These are phyloP conservation scores for Salix caprea DNA, from an alignment of 345 rosid species.

Conservation along the genomic window DNA sequence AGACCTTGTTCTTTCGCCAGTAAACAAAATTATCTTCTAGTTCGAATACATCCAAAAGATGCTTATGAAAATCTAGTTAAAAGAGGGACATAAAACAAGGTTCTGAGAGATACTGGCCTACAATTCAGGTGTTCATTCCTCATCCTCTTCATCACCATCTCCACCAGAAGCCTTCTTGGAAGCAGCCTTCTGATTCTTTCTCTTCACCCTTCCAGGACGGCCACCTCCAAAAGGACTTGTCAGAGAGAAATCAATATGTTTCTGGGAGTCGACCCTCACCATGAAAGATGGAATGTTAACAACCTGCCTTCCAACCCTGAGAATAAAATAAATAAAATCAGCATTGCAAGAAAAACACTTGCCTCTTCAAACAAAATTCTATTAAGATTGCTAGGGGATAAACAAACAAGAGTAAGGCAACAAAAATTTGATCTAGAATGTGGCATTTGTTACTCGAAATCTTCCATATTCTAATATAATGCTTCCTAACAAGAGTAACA, in stretches of 20 bases:
- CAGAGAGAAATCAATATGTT: conserved; percentile 24
- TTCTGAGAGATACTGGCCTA: background rate
- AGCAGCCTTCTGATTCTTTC: conserved; percentile 62
- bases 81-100: too few species aligned
- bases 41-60: background rate
- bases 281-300: conserved; percentile 29
- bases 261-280: conserved; percentile 30
- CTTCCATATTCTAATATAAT: background rate
- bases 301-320: conserved; percentile 31
- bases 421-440: background rate
- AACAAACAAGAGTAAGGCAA: background rate
- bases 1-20: too few species aligned
- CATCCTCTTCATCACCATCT: conserved; percentile 65
- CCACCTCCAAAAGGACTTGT: conserved; percentile 28
- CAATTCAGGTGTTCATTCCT: conserved; percentile 9
- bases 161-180: conserved; percentile 67
- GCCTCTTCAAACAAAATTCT: background rate
- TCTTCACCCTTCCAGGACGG: conserved; percentile 65
- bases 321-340: background rate
- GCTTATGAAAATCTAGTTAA: background rate
- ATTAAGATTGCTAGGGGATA: too few species aligned
- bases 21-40: too few species aligned
- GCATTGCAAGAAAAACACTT: background rate
- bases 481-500: background rate
- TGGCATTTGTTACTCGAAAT: background rate